Conservation (phyloP, 331 rosid species). For the Spiraea crenata region DNA sequence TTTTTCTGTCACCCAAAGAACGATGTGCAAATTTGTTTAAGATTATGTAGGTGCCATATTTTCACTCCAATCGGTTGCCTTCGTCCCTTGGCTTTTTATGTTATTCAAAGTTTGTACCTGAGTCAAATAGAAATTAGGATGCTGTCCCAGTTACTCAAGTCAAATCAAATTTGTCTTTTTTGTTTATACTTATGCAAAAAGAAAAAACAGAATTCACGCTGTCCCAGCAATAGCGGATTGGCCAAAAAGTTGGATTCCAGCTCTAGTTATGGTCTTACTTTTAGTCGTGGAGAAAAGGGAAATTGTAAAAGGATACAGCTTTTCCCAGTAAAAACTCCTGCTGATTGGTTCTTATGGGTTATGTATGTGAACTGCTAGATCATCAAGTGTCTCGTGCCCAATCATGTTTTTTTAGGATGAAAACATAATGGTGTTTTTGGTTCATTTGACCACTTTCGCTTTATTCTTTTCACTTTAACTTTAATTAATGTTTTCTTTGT, state of each 20-base stretch:
- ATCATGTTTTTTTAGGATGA: background rate
- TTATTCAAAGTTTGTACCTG: background rate
- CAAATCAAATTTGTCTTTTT: background rate
- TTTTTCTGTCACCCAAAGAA: background rate
- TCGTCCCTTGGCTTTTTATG: background rate
- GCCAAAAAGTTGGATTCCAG: background rate
- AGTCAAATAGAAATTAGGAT: background rate
- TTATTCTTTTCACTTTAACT: background rate
- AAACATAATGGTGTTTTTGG: background rate
- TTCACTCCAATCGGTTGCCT: background rate
- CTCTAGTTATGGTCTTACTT: background rate
- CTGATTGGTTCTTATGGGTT: background rate
- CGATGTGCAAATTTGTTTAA: background rate
- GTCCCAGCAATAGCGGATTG: background rate
- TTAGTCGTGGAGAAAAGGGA: background rate
- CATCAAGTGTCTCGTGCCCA: background rate
- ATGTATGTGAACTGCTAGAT: background rate
- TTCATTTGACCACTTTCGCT: background rate
- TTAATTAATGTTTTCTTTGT: background rate
- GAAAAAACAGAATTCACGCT: too few species aligned
- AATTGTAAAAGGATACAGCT: background rate
- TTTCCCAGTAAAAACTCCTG: background rate
- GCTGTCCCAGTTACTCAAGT: background rate
- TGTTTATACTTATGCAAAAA: background rate
- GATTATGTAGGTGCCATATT: background rate